Evolutionary conservation across 2,329 filamentous ascomycete genomes (phyloP).

Genomic region (Curvularia sp.): DNA sequence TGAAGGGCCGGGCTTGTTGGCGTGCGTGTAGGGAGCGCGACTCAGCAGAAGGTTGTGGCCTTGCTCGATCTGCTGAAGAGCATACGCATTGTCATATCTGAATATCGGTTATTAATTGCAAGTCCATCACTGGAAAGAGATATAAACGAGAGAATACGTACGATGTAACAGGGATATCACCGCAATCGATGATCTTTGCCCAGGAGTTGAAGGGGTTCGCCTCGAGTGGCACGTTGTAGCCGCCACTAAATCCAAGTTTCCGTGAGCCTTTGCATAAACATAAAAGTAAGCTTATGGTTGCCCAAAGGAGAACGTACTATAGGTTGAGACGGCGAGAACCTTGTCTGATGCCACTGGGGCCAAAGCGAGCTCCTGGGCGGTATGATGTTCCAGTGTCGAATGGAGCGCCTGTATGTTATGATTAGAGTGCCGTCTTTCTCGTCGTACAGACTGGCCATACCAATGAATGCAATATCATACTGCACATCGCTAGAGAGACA

Average conservation of each 20-base stretch:
- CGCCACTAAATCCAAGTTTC: conserved; percentile 69
- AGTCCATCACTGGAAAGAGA: neutral
- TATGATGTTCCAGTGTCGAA: conserved; percentile 90
- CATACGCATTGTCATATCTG: conserved; percentile 82
- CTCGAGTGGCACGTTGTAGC: conserved; percentile 82
- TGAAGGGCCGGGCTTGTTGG: conserved; percentile 70
- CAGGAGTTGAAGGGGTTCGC: conserved; percentile 84
- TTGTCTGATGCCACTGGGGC: conserved; percentile 83
- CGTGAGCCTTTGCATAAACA: conserved; percentile 53
- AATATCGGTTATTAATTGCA: neutral
- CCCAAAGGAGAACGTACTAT: conserved; percentile 67
- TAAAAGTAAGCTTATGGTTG: conserved; percentile 52
- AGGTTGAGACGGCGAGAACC: conserved; percentile 85
- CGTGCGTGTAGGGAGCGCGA: conserved; percentile 72
- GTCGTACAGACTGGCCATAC: conserved; percentile 51
- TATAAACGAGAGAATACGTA: conserved; percentile 52
- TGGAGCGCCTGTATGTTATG: conserved; percentile 66
- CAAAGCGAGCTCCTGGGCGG: conserved; percentile 81
- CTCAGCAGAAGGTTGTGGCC: conserved; percentile 79
- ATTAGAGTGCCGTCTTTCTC: conserved; percentile 13
- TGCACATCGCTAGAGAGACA: conserved; percentile 75
- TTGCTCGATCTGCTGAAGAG: conserved; percentile 83
- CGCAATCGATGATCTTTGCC: conserved; percentile 81
- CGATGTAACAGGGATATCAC: conserved; percentile 85
- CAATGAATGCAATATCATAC: conserved; percentile 87